Evolutionary conservation across 257 asterid species (phyloP).

Genomic region (Henckelia pumila): DNA sequence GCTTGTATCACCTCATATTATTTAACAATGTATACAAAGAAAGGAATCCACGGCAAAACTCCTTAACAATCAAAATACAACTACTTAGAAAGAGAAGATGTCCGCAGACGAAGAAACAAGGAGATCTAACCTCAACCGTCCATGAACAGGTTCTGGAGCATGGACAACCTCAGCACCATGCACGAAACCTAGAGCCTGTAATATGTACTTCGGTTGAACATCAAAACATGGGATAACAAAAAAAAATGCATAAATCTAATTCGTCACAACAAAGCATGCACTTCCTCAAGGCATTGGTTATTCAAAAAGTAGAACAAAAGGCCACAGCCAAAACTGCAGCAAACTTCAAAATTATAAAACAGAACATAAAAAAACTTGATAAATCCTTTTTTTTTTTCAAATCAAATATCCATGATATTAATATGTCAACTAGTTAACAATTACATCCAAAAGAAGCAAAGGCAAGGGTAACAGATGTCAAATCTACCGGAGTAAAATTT

Average conservation of each 20-base stretch:
- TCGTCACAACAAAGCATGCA: background rate
- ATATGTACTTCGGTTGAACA: conserved; percentile 16
- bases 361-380: background rate
- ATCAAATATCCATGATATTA: no score
- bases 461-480: no score
- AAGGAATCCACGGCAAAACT: background rate
- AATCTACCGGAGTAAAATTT: background rate
- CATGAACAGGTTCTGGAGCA: conserved; percentile 93
- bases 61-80: background rate
- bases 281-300: conserved; percentile 12
- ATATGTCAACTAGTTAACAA: no score
- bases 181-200: conserved; percentile 88
- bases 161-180: conserved; percentile 89
- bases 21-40: background rate
- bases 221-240: conserved; percentile 5
- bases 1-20: background rate
- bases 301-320: background rate
- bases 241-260: conserved; percentile 9
- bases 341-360: background rate
- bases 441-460: no score
- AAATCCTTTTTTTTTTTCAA: no score
- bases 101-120: background rate
- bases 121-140: conserved; percentile 71
- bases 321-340: background rate
- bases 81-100: background rate